Percentiles rank a stretch among this genome's conserved stretches.
Evolutionary conservation across 2,329 filamentous ascomycete genomes (phyloP).

Genomic region (Venturia pyrina): DNA sequence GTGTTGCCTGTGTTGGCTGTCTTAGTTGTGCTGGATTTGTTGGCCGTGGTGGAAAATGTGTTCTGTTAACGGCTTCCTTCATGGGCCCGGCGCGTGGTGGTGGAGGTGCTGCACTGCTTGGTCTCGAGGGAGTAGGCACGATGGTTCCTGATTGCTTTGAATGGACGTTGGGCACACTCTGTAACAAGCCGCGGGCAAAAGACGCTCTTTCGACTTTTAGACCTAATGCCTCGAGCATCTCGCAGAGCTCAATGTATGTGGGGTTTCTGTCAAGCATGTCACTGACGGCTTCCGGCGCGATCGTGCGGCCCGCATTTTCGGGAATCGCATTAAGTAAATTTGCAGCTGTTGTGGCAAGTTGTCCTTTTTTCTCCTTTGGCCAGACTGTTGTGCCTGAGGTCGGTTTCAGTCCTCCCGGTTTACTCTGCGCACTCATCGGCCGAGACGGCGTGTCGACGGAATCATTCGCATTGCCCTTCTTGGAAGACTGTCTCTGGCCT

Average conservation of each 20-base stretch:
- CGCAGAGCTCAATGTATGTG: slow-evolving; percentile 46
- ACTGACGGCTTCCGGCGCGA: slow-evolving; percentile 31
- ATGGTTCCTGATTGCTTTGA: not conserved
- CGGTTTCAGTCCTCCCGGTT: slow-evolving; percentile 15
- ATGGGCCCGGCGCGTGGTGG: not conserved
- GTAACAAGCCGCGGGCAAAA: slow-evolving; percentile 43
- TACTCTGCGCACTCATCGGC: not conserved
- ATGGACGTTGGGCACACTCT: slow-evolving; percentile 30
- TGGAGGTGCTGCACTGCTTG: not conserved
- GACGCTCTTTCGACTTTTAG: slow-evolving; percentile 41
- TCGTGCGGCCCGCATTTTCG: slow-evolving; percentile 31
- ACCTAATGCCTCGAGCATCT: slow-evolving; percentile 39
- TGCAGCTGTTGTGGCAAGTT: slow-evolving; percentile 40
- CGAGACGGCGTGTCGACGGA: not conserved
- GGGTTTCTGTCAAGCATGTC: slow-evolving; percentile 43
- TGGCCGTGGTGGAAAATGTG: not conserved
- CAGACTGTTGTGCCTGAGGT: slow-evolving; percentile 30
- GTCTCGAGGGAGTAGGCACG: not conserved
- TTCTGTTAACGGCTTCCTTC: not conserved
- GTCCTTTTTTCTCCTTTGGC: slow-evolving; percentile 41
- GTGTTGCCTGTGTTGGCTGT: not conserved
- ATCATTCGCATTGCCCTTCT: slow-evolving; percentile 6
- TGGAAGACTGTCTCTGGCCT: slow-evolving; percentile 9
- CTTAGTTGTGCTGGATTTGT: too few species aligned
- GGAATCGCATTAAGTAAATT: slow-evolving; percentile 34